Evolutionary conservation across 2,329 filamentous ascomycete genomes (phyloP).

Genomic region (Paradendryphiella salina): DNA sequence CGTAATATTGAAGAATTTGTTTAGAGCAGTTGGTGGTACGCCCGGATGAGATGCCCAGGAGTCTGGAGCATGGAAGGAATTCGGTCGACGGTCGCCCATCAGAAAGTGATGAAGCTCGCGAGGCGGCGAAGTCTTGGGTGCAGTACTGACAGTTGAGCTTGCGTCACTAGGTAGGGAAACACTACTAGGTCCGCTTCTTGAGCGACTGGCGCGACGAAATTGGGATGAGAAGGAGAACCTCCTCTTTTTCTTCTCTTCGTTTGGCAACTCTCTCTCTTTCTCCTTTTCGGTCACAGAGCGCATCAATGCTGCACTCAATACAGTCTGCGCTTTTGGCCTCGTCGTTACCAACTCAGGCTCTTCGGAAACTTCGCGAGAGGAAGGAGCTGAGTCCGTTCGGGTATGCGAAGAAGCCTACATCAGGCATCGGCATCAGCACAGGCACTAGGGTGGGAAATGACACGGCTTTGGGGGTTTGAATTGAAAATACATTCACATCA

Average conservation of each 20-base stretch:
- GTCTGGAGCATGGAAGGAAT: slow-evolving; percentile 40
- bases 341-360: slow-evolving; percentile 34
- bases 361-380: slow-evolving; percentile 38
- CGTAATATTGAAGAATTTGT: slow-evolving; percentile 16
- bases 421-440: slow-evolving; percentile 45
- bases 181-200: slow-evolving; percentile 38
- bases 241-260: slow-evolving; percentile 34
- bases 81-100: slow-evolving; percentile 24
- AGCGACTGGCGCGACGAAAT: slow-evolving; percentile 41
- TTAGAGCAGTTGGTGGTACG: slow-evolving; percentile 9
- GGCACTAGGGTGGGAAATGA: slow-evolving; percentile 18
- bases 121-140: slow-evolving; percentile 28
- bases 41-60: slow-evolving; percentile 28
- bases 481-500: slow-evolving; percentile 36
- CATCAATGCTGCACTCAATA: slow-evolving; percentile 11
- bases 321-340: slow-evolving; percentile 19
- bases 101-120: slow-evolving; percentile 27
- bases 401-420: slow-evolving; percentile 32
- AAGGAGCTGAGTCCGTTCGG: slow-evolving; percentile 30
- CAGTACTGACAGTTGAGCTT: slow-evolving; percentile 14
- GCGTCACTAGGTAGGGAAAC: slow-evolving; percentile 29
- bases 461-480: slow-evolving; percentile 6
- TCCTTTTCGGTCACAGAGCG: slow-evolving; percentile 17
- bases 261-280: slow-evolving; percentile 13
- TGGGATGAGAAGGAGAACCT: slow-evolving; percentile 41